Evolutionary conservation across 2,329 filamentous ascomycete species (phyloP).

Genomic region (Akanthomyces lecanii): DNA sequence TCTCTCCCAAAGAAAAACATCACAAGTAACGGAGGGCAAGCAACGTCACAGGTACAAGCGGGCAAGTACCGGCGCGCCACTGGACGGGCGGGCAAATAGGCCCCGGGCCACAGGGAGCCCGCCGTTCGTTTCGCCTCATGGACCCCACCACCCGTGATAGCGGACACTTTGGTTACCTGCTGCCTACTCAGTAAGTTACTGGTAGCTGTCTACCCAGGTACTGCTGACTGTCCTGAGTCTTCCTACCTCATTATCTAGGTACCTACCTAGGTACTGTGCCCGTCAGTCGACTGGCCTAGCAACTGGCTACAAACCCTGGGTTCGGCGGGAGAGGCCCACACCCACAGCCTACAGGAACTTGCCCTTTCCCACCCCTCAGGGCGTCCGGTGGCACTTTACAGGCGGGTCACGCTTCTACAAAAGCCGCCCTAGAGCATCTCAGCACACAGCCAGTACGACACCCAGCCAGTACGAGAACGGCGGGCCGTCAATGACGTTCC

Average conservation of each 20-base stretch:
- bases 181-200: too few relatives aligned
- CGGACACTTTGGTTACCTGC: too few relatives aligned
- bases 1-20: not conserved
- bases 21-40: not conserved
- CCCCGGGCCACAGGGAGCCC: not conserved
- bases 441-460: not conserved
- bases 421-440: too few relatives aligned
- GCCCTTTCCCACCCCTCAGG: too few relatives aligned
- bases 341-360: too few relatives aligned
- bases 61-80: not conserved
- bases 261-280: too few relatives aligned
- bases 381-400: not conserved
- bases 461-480: not conserved
- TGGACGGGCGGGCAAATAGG: not conserved
- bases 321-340: too few relatives aligned
- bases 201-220: too few relatives aligned
- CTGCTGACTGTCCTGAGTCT: too few relatives aligned
- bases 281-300: too few relatives aligned
- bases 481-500: not conserved
- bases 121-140: constrained; percentile 3
- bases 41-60: constrained; percentile 5
- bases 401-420: not conserved
- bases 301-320: too few relatives aligned
- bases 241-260: too few relatives aligned
- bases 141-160: not conserved